Evolutionary conservation across 192 early-diverging fungal species (phyloP).

Genomic region (Rhizophagus sp.): DNA sequence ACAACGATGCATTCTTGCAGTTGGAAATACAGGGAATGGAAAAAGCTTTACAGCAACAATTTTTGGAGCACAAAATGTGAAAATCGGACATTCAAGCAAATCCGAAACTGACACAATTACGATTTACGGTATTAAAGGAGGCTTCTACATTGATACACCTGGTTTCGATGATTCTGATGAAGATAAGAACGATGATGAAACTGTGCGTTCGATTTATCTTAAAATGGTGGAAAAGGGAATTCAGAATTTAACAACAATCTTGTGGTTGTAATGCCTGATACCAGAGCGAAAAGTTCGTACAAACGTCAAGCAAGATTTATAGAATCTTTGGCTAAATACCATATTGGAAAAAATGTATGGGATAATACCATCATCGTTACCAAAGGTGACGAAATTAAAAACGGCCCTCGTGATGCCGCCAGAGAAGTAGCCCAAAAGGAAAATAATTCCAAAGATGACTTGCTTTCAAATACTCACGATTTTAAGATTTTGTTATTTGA

Average conservation of each 20-base stretch:
- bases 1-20: conserved; percentile 1
- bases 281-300: not conserved
- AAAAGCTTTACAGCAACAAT: conserved; percentile 32
- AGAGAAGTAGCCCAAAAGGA: not conserved
- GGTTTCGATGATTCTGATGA: conserved; percentile 24
- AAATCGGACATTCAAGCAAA: conserved; percentile 3
- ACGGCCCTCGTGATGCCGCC: conserved; percentile 14
- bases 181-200: conserved; percentile 14
- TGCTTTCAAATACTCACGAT: not conserved
- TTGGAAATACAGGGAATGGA: conserved; percentile 2
- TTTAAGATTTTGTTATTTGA: conserved; percentile 13
- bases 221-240: not conserved
- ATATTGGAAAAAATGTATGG: conserved; percentile 25
- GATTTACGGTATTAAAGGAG: conserved; percentile 3
- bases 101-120: conserved; percentile 10
- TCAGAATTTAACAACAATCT: conserved; percentile 7
- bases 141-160: conserved; percentile 27
- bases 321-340: conserved; percentile 8
- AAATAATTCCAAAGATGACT: not conserved
- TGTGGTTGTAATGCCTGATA: conserved; percentile 4
- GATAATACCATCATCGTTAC: conserved; percentile 28
- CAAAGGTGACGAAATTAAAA: not conserved
- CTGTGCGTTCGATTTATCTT: conserved; percentile 5
- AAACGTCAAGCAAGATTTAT: conserved; percentile 23
- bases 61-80: conserved; percentile 20